These are phyloP conservation scores for Kandelia obovata DNA, from an alignment of 345 rosid genomes.

Conservation along the genomic window DNA sequence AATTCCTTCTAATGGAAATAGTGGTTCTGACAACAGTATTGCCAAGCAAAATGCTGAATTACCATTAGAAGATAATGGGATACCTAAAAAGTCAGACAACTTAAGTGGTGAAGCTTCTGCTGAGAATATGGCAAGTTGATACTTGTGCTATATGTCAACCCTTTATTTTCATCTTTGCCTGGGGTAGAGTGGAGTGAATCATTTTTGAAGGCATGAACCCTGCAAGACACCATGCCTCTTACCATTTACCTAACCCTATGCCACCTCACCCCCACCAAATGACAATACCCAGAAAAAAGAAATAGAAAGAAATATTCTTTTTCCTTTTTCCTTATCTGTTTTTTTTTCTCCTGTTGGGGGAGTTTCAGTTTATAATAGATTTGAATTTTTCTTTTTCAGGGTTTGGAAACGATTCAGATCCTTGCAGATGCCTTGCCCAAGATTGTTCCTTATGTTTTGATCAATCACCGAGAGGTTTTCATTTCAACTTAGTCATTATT, in stretches of 20 bases:
- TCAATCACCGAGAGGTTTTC: constrained; percentile 93
- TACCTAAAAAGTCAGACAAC: constrained; percentile 39
- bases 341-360: constrained; percentile 10
- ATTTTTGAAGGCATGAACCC: constrained; percentile 1
- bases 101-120: constrained; percentile 39
- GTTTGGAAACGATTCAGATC: constrained; percentile 83
- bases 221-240: background rate
- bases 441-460: constrained; percentile 95
- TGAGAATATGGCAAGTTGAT: constrained; percentile 58
- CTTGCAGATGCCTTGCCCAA: constrained; percentile 96
- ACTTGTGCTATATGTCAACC: constrained; percentile 16
- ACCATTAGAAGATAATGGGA: constrained; percentile 31
- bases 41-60: constrained; percentile 44
- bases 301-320: background rate
- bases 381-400: constrained; percentile 47
- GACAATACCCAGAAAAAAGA: no score
- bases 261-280: background rate
- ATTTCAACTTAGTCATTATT: constrained; percentile 8
- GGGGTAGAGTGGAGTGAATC: background rate
- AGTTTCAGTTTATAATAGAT: constrained; percentile 18
- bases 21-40: constrained; percentile 29
- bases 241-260: background rate
- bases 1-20: constrained; percentile 33
- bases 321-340: background rate
- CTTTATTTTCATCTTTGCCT: constrained; percentile 7